These are phyloP conservation scores for Globisporangium paddicum DNA, from an alignment of 352 stramenopile genomes.

Conservation along the genomic window DNA sequence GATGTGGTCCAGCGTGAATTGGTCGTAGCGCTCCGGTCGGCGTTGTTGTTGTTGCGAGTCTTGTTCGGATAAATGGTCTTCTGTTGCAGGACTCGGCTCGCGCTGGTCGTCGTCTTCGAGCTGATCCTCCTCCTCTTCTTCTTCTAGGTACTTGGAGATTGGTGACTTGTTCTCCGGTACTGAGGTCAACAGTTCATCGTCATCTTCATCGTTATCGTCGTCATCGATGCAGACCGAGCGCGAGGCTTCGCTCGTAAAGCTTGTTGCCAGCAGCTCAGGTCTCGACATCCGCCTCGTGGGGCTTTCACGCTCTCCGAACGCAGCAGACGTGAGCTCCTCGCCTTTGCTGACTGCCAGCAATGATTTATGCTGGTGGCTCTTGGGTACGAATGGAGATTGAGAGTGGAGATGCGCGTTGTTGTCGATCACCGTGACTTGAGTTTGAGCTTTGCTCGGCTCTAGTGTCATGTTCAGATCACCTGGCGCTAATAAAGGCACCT, in stretches of 20 bases:
- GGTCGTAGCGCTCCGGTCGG: slow-evolving; percentile 19
- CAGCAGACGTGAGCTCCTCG: neutral
- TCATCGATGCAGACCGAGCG: slow-evolving; percentile 1
- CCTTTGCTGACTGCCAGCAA: neutral
- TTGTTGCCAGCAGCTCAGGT: neutral
- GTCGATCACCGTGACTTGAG: neutral
- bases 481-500: neutral
- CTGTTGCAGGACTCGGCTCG: neutral
- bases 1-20: slow-evolving; percentile 36
- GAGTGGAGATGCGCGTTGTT: neutral
- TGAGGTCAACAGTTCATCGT: neutral
- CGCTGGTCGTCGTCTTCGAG: neutral
- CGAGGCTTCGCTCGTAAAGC: neutral
- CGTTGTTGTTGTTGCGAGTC: neutral
- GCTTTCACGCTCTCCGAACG: neutral
- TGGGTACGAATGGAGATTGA: neutral
- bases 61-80: too few species aligned
- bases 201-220: neutral
- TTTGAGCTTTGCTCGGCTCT: neutral
- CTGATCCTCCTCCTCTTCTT: neutral
- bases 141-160: slow-evolving; percentile 2
- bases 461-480: neutral
- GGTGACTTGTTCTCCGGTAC: neutral
- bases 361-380: neutral
- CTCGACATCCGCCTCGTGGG: neutral